Conservation (phyloP, 495 filamentous ascomycete genomes). For the Penicillium egyptiacum region DNA sequence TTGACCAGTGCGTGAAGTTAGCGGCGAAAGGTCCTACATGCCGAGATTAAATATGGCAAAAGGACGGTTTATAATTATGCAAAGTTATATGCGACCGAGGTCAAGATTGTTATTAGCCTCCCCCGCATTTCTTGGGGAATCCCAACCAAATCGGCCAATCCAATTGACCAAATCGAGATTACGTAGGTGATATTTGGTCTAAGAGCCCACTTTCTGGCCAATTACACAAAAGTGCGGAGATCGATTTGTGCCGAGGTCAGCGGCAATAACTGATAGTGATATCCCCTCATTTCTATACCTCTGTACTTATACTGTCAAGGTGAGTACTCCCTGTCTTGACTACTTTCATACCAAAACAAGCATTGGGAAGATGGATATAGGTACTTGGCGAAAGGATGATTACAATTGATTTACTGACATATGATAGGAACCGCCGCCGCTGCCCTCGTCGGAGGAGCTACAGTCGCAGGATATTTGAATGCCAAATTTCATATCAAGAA, state of each 20-base stretch:
- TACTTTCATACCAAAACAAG: slow-evolving; percentile 1
- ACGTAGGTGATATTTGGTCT: too few species aligned
- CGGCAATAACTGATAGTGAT: not conserved
- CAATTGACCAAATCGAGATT: too few species aligned
- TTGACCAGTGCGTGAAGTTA: too few species aligned
- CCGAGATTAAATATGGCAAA: not conserved
- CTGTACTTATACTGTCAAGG: too few species aligned
- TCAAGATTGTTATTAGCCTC: not conserved
- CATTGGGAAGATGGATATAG: slow-evolving; percentile 13
- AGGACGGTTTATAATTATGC: not conserved
- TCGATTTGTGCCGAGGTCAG: not conserved
- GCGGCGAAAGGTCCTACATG: too few species aligned
- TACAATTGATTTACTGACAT: not conserved
- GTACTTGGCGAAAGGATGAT: not conserved
- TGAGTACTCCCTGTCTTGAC: not conserved
- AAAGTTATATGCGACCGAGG: not conserved
- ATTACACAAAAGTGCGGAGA: not conserved
- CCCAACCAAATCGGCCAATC: too few species aligned
- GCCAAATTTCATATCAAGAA: slow-evolving; percentile 66
- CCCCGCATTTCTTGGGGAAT: not conserved
- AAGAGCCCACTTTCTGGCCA: not conserved
- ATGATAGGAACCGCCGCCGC: slow-evolving; percentile 25
- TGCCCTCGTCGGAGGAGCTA: slow-evolving; percentile 43
- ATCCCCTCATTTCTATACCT: not conserved
- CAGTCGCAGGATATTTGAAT: slow-evolving; percentile 62